These are phyloP conservation scores for Penicillium nucicola DNA, from an alignment of 495 filamentous ascomycete species.

Conservation along the genomic window DNA sequence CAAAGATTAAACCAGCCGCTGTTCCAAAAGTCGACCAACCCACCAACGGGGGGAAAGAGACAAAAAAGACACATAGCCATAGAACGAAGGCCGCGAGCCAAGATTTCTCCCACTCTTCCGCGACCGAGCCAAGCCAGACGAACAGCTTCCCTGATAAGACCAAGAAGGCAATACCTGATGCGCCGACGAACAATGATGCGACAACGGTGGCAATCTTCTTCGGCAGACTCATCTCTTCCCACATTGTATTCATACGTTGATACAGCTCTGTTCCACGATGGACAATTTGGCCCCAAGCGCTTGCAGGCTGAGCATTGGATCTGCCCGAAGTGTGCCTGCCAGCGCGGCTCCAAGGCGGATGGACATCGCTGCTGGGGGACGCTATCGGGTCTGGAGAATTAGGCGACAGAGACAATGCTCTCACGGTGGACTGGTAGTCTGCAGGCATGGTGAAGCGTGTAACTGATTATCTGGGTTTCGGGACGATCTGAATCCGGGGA, in stretches of 20 bases:
- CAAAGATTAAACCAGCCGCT: slow-evolving; percentile 88
- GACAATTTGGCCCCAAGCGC: slow-evolving; percentile 45
- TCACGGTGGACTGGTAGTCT: slow-evolving; percentile 61
- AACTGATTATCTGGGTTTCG: slow-evolving; percentile 2
- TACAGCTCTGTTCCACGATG: slow-evolving; percentile 31
- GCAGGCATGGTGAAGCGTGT: slow-evolving; percentile 42
- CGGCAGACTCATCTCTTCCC: slow-evolving; percentile 52
- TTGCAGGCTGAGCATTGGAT: slow-evolving; percentile 21
- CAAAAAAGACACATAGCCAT: slow-evolving; percentile 71
- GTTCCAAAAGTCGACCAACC: slow-evolving; percentile 89
- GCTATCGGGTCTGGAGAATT: slow-evolving; percentile 42
- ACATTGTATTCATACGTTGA: slow-evolving; percentile 32
- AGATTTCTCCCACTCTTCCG: slow-evolving; percentile 67
- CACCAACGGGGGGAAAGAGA: slow-evolving; percentile 86
- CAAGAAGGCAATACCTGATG: slow-evolving; percentile 62
- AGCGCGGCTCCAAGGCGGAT: slow-evolving; percentile 40
- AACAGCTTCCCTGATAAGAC: slow-evolving; percentile 78
- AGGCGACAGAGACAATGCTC: slow-evolving; percentile 60
- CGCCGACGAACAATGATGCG: slow-evolving; percentile 44
- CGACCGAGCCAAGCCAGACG: slow-evolving; percentile 63
- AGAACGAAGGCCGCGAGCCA: slow-evolving; percentile 72
- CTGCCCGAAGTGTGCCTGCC: slow-evolving; percentile 33
- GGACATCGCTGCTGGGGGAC: slow-evolving; percentile 33
- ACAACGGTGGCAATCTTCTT: slow-evolving; percentile 59
- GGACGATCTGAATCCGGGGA: slow-evolving; percentile 1